These are phyloP conservation scores for Solanum neorickii DNA, from an alignment of 257 asterid species.

Conservation along the genomic window DNA sequence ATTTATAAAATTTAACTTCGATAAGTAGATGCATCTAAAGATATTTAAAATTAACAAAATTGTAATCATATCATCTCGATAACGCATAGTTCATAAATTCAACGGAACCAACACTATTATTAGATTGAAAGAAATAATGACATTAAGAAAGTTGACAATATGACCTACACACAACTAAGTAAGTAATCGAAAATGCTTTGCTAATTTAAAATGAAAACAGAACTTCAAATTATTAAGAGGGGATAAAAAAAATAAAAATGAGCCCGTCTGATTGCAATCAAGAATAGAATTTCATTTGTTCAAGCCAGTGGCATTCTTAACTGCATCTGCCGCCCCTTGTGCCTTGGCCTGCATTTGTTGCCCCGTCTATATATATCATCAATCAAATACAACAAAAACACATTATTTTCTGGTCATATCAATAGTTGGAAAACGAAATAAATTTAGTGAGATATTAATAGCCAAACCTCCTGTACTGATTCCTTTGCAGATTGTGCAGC, in stretches of 20 bases:
- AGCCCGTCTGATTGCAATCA: background rate
- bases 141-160: background rate
- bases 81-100: background rate
- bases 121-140: background rate
- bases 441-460: too few relatives aligned
- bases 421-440: background rate
- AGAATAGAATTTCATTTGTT: background rate
- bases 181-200: background rate
- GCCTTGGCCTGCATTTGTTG: conserved; percentile 18
- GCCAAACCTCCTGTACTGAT: conserved; percentile 8
- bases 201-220: background rate
- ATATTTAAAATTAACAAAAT: background rate
- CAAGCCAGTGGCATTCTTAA: conserved; percentile 23
- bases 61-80: background rate
- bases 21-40: background rate
- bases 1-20: background rate
- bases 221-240: background rate
- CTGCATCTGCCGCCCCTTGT: conserved; percentile 25
- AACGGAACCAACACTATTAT: background rate
- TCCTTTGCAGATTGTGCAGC: conserved; percentile 30
- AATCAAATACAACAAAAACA: background rate
- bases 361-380: conserved; percentile 1
- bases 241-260: background rate
- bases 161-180: background rate
- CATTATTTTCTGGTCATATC: too few relatives aligned